Conservation (phyloP, 202 grass and related monocot genomes). For the Carex sylvatica region DNA sequence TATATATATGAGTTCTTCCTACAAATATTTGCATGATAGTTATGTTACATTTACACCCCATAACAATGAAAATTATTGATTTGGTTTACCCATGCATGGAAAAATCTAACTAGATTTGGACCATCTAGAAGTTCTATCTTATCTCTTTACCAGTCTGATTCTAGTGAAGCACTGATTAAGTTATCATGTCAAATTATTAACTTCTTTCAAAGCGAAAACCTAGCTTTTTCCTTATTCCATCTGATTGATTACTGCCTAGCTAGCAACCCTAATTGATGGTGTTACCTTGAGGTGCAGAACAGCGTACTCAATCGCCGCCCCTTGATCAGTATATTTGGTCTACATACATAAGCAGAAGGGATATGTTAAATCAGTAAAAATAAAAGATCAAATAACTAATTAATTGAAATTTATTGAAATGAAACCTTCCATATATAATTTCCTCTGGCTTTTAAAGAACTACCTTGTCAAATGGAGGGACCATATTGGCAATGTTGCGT, state of each 20-base stretch:
- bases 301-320: constrained; percentile 83
- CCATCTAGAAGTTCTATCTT: background rate
- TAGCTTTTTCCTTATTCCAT: background rate
- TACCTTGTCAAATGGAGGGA: constrained; percentile 63
- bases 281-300: constrained; percentile 57
- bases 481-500: constrained; percentile 87
- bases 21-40: no score
- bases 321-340: constrained; percentile 51
- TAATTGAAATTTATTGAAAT: background rate
- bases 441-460: background rate
- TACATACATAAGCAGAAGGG: constrained; percentile 24
- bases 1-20: no score
- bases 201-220: no score
- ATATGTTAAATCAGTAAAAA: background rate
- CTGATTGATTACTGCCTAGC: background rate
- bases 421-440: background rate
- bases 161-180: background rate
- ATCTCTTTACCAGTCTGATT: no score
- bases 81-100: no score
- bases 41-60: no score
- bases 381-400: background rate
- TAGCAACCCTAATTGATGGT: no score
- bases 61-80: no score
- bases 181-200: background rate
- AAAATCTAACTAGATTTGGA: no score